Base-by-base conservation (phyloP, 164 flowering plant genomes). In the Vitis rupestris region DNA sequence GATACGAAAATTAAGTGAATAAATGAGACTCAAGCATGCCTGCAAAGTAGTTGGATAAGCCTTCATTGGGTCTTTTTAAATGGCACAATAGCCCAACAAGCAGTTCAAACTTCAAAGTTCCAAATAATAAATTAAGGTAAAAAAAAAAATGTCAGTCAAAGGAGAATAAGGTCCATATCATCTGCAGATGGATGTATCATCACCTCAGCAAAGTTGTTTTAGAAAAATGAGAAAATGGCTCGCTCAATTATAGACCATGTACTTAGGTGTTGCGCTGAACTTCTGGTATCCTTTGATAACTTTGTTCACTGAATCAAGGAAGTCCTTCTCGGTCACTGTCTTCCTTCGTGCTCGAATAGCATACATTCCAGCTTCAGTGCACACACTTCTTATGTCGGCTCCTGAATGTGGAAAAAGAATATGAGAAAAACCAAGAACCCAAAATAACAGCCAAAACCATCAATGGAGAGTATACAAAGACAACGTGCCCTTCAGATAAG, bases 301-400 rank as follows among this genome's bases (percentile, higher is more conserved):
- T 75, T 95, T 95, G 76, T 93, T 89, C 63, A 95, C 98, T 0
- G 99, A 98, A 73, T 95, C 99, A 10, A 95, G 90, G 74, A 95
- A 95, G 70, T 95, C 99, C 67, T 91, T 95, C 84, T 95, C 99
- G 0, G 97, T 95, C 23, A 95, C 98, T 0, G 99, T 93, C 81
- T 93, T 95, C 78, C 98, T 88, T 53, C 99, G 73, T 8, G 98
- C 99, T 19, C 98, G 77, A 60, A 93, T 93, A 10, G 99, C 97
- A 71, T 71, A 95, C 99, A 95, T 93, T n/a, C 99, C 98, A 16
- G 99, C 99, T 73, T 93, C 99, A 0, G 99, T 95, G 86, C 98
- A 95, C 31, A 93, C 99, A 73, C 99, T 95, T 79, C 99, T 81
- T 51, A 95, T 93, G 72, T 95, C 99, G 19, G 98, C 98, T 47